Base-by-base conservation (phyloP, 768 basidiomycete genomes). In the Lactarius sanguifluus region DNA sequence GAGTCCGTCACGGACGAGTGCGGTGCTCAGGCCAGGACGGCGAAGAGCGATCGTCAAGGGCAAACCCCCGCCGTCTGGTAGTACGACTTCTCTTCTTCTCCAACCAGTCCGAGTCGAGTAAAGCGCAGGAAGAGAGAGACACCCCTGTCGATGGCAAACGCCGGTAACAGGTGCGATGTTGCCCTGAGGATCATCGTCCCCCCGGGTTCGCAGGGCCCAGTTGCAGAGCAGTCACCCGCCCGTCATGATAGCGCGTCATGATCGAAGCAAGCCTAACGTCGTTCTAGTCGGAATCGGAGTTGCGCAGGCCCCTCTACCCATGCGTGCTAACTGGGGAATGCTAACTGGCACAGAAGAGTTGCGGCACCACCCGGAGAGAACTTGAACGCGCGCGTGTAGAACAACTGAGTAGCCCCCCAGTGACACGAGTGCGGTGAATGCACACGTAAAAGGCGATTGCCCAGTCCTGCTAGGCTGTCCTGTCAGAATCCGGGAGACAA, bases 181-280 rank as follows among this genome's bases (percentile, higher is more conserved):
- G 50, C 50, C 50, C 50, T 52, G 38, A 34, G 55, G 64, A 65
- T 61, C 64, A 32, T 61, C 59, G n/a, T 89, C 61, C 71, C 3
- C 32, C 10, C 32, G 18, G 28, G 56, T 62, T 62, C 41, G 23
- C 43, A 59, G 34, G 60, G 52, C 32, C 18, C 18, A 36, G 34
- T 41, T 50, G 23, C 57, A 25, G 61, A 43, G 56, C 38, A 6
- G 20, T 15, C 61, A 40, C 52, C 43, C 64, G 38, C 52, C 43
- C 64, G 38, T 52, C 54, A 30, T 56, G 40, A 20, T 34, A 34
- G 1, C 43, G 59, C n/a, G 34, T 52, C 65, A 57, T 20, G 45
- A 57, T 62, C 55, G 65, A 62, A 66, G 61, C 56, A 36, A 58
- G 65, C 38, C 57, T 38, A 58, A 58, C 57, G 61, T 55, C 38